Evolutionary conservation across 1,284 basidiomycete genomes (phyloP).

Genomic region (Cronartium ribicola): DNA sequence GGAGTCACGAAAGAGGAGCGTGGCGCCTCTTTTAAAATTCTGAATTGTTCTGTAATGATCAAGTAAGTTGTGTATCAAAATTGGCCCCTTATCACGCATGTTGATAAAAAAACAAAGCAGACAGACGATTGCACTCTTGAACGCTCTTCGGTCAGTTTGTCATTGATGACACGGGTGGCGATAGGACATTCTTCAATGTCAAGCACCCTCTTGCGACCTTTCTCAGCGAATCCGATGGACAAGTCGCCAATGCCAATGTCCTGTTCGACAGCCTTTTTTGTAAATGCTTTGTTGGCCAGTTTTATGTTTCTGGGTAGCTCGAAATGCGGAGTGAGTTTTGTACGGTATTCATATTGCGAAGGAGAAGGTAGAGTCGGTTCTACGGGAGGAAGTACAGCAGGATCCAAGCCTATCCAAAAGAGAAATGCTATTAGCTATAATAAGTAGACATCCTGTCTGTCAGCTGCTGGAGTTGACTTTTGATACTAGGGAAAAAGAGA

Average conservation of each 20-base stretch:
- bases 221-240: slow-evolving; percentile 83
- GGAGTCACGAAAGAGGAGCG: slow-evolving; percentile 81
- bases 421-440: slow-evolving; percentile 4
- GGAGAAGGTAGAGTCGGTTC: slow-evolving; percentile 78
- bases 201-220: slow-evolving; percentile 70
- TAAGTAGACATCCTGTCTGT: neutral
- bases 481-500: slow-evolving; percentile 20
- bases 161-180: slow-evolving; percentile 75
- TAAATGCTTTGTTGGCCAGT: slow-evolving; percentile 36
- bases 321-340: slow-evolving; percentile 96
- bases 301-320: slow-evolving; percentile 64
- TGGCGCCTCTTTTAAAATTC: slow-evolving; percentile 82
- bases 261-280: slow-evolving; percentile 48
- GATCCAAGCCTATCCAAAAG: slow-evolving; percentile 57
- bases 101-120: slow-evolving; percentile 23
- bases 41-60: slow-evolving; percentile 62
- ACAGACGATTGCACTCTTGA: slow-evolving; percentile 66
- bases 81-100: neutral
- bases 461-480: neutral
- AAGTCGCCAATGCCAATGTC: slow-evolving; percentile 59
- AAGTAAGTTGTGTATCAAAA: neutral
- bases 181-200: slow-evolving; percentile 98
- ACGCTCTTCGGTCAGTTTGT: slow-evolving; percentile 63
- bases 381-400: slow-evolving; percentile 63
- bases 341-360: slow-evolving; percentile 83